Percentiles rank a stretch among this genome's conserved stretches.
phyloP scores from a whole-genome alignment of 805 yeast species.

The Pichia membranifaciens region DNA sequence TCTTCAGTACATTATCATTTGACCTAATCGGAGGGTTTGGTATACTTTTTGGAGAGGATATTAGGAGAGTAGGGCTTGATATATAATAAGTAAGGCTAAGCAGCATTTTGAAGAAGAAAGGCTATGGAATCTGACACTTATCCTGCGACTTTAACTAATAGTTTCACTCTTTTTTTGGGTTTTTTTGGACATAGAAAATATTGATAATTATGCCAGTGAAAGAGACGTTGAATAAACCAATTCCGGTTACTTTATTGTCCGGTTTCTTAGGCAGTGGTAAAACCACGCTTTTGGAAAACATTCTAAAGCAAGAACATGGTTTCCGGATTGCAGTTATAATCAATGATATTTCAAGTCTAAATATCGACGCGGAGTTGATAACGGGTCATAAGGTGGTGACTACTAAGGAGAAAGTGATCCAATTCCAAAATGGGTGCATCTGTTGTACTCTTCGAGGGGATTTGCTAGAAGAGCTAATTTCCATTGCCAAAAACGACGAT shows the following conservation, averaged over 20 bases:
- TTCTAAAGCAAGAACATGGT: constrained; percentile 36
- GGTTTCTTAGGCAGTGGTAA: constrained; percentile 45
- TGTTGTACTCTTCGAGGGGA: constrained; percentile 45
- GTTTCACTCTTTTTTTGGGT: too few species aligned
- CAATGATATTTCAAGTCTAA: constrained; percentile 38
- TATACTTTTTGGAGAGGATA: too few species aligned
- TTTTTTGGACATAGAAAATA: too few species aligned
- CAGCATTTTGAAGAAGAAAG: too few species aligned
- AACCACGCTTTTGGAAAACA: constrained; percentile 40
- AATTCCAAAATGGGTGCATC: constrained; percentile 44
- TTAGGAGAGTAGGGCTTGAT: too few species aligned
- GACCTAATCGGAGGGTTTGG: too few species aligned
- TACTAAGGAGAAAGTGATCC: constrained; percentile 39
- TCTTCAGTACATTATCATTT: too few species aligned
- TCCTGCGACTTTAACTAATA: too few species aligned
- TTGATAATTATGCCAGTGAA: not conserved
- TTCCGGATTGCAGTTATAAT: constrained; percentile 40
- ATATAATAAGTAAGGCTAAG: too few species aligned
- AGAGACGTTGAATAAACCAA: constrained; percentile 21
- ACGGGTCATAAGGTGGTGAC: constrained; percentile 35
- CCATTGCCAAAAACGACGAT: constrained; percentile 30
- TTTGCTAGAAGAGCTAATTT: constrained; percentile 37
- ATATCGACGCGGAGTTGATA: constrained; percentile 39
- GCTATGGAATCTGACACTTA: too few species aligned
- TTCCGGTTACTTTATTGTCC: constrained; percentile 42